Base-by-base conservation (phyloP, 805 yeast species). In the Candida patagonica region DNA sequence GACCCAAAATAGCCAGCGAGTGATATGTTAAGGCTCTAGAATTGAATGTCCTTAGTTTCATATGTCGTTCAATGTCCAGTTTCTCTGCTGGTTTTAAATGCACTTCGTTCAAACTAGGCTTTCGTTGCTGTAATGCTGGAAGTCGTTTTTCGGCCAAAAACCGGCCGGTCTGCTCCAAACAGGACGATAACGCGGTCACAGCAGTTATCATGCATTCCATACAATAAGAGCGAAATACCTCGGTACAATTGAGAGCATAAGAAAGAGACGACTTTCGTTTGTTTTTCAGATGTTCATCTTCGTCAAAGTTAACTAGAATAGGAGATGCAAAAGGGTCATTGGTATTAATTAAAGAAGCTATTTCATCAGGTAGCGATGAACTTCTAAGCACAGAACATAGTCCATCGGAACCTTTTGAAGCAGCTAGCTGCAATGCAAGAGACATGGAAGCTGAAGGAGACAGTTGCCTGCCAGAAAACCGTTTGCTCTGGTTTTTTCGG, bases 381-480 rank as follows among this genome's bases (percentile, higher is more conserved):
- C 22, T 26, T 17, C 20, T 15, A 20, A 31, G 24, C 10, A 15
- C 24, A 4, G 9, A n/a, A 31, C 35, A 31, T 6, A 33, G 16
- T 15, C 27, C 41, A 8, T 21, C 16, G 1, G 21, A 40, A 3
- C 44, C 49, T 13, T 35, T 29, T 4, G 41, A 16, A 10, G 44
- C 17, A 6, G 45, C 42, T 17, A 48, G 34, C 15, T 48, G 49
- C 23, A 31, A 22, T 9, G 52, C 50, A 8, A 48, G 26, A 17
- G 45, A 20, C 15, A 30, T 16, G 7, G 44, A 39, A 9, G 52
- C 47, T 6, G 30, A 23, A 9, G 24, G 25, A 10, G 45, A 30
- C 10, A 48, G 26, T 16, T 27, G 23, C 25, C 42, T 29, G 10
- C 47, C 51, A 8, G 32, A 37, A 26, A 46, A 44, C 5, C 8